Evolutionary conservation across 257 asterid species (phyloP), one percentile per base, ranked within the genome.

Genomic region (Asclepias syriaca): DNA sequence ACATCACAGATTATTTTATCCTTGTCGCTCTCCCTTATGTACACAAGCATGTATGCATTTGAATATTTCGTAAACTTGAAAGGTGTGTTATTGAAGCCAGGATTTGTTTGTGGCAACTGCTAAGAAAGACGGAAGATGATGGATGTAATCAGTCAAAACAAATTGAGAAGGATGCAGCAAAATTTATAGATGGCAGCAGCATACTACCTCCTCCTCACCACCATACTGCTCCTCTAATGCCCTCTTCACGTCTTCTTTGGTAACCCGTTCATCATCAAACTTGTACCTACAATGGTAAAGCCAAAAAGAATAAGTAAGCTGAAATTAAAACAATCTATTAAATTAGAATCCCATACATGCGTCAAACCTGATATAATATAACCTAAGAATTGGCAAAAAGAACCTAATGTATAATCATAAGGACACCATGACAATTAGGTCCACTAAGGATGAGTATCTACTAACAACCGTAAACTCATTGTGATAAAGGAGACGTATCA

Each of bases 31-130:
- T 85, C 96, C 79, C 99, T 90, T 78, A 95, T 89, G 82, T 95
- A 95, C 74, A 92, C 99, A 82, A 95, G 99, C 99, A 95, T 95
- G 89, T 95, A 95, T 21, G 99, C 99, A 77, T 95, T 95, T 63
- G 99, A 95, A 87, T 88, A 91, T 81, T 95, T 95, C 16, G 99
- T 92, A 81, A 95, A 95, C 84, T 91, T 92, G 61, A 95, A 89
- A 5, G 99, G 99, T 61, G 97, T 78, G 76, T 87, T 90, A 78
- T 94, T 91, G 87, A 88, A 91, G 79, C 99, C 99, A 72, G 99
- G 99, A 87, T 95, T 95, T 70, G 97, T 83, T 75, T 88, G 97
- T 58, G 98, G 97, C 72, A 95, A 83, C 99, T 92, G 91, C 60
- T 66, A 43, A 54, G 61, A 64, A 24, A 74, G 70, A 73, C 73